Base-by-base conservation (phyloP, 2,329 filamentous ascomycete species). In the Microsporum canis region DNA sequence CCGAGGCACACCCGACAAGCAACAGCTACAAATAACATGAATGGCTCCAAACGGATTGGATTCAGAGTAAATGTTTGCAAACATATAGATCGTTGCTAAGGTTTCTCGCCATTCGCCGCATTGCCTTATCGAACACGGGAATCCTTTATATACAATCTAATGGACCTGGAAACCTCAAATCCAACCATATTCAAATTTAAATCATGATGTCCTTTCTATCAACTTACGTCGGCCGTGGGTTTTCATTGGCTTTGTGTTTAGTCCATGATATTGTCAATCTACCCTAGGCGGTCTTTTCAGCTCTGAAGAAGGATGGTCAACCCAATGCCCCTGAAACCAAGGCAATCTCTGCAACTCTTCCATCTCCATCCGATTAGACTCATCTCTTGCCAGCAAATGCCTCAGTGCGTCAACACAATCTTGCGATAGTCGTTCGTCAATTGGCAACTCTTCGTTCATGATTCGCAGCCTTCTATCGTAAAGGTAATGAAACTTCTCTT, bases 331-430 rank as follows among this genome's bases (percentile, higher is more conserved):
- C 47, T 66, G 64, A 59, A 70, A 71, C 70, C 69, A 71, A 10
- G 69, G 68, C 57, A 69, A 69, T 5, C 63, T 58, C 6, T 43
- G 57, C 62, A 72, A 27, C 47, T 67, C 66, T 17, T 61, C 59
- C 12, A 73, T 57, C 0, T 60, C 65, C 3, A 70, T 68, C 53
- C 71, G 63, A 14, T 68, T 36, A 7, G 39, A 33, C 10, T 63
- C 62, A 2, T 71, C 61, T 57, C 64, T 68, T 7, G 63, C 62
- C 27, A 73, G 58, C 63, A 69, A 65, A 31, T 62, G 59, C 45
- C 64, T 65, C 51, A 73, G 56, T 8, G 68, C 63, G 61, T 73
- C 71, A 33, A 65, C 65, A 47, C 70, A 73, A 58, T 71, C 71
- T 60, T 71, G 70, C 4, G 69, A 69, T 10, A 73, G 55, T 7